Base-by-base conservation (phyloP, 2,329 filamentous ascomycete species). In the Claviceps sp. region DNA sequence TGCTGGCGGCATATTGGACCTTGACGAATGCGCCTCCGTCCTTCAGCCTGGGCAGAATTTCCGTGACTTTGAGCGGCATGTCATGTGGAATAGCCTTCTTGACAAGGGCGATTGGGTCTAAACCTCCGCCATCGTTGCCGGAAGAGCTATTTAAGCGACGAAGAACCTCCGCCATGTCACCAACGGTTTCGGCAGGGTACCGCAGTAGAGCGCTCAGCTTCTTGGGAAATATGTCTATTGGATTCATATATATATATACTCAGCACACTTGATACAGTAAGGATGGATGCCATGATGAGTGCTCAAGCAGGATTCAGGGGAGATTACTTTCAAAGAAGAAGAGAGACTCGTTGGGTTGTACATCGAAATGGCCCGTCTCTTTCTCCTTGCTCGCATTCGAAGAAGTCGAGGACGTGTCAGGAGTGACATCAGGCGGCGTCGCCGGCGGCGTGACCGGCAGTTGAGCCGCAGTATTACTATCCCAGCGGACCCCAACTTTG, bases 11-110 rank as follows among this genome's bases (percentile, higher is more conserved):
- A 50, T 75, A 79, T 16, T 76, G 77, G 63, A 94, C 89, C 65
- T 94, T 96, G 65, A 97, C 83, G 64, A 94, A 97, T 0, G 88
- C 88, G 13, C 93, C 93, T 16, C 93, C 93, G 62, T 98, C 93
- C 60, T 94, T 90, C 29, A 94, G 73, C 3, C 89, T 78, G 0
- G 90, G 89, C 17, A 96, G 67, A 16, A 96, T 83, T 61, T 95
- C 85, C 3, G 82, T 86, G 46, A 95, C 80, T 53, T 83, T 81
- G 47, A 95, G 71, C 1, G 79, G 72, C 1, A 83, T 60, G 9
- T 75, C 74, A 4, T 72, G 65, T 1, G 85, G 85, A 23, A 88
- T 78, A 0, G 82, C 84, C 50, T 76, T 76, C 59, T 75, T 78
- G 48, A 81, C 73, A 16, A 78, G 63, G 45, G 71, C 71, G 42